Conservation (phyloP, 305 asterid species). For the Euphrasia arctica region DNA sequence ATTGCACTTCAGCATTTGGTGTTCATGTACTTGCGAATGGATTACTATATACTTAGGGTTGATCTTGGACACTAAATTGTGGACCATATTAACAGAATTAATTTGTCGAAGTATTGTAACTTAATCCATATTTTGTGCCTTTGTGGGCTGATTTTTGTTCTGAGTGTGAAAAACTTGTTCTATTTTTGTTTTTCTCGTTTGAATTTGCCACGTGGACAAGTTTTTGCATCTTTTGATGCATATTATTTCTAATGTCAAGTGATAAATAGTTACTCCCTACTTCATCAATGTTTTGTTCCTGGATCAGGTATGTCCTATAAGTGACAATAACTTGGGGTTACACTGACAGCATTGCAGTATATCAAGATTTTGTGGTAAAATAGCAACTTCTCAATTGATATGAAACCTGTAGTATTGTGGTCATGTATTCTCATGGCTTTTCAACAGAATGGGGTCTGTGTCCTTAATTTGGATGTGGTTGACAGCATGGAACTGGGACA, state of each 20-base stretch:
- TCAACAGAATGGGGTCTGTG: background rate
- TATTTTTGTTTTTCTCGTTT: too few species aligned
- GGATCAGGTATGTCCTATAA: constrained; percentile 90
- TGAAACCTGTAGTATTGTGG: background rate
- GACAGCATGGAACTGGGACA: too few species aligned
- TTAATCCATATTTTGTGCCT: too few species aligned
- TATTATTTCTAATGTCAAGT: too few species aligned
- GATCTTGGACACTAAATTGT: too few species aligned
- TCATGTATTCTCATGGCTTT: background rate
- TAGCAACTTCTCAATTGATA: constrained; percentile 20
- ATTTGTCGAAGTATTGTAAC: too few species aligned
- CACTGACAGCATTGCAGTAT: constrained; percentile 83
- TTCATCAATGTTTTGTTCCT: constrained; percentile 13
- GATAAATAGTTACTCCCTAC: too few species aligned
- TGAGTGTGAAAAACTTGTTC: too few species aligned
- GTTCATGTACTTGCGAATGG: constrained; percentile 9
- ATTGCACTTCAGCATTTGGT: background rate
- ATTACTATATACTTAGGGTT: background rate
- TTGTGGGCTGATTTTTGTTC: too few species aligned
- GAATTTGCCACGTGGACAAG: too few species aligned
- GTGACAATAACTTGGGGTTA: constrained; percentile 87
- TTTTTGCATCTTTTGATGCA: too few species aligned
- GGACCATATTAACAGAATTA: too few species aligned
- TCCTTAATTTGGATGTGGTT: background rate
- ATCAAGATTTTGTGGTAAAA: constrained; percentile 89